Evolutionary conservation across 257 asterid species (phyloP).

Genomic region (Solanum stenotomum): DNA sequence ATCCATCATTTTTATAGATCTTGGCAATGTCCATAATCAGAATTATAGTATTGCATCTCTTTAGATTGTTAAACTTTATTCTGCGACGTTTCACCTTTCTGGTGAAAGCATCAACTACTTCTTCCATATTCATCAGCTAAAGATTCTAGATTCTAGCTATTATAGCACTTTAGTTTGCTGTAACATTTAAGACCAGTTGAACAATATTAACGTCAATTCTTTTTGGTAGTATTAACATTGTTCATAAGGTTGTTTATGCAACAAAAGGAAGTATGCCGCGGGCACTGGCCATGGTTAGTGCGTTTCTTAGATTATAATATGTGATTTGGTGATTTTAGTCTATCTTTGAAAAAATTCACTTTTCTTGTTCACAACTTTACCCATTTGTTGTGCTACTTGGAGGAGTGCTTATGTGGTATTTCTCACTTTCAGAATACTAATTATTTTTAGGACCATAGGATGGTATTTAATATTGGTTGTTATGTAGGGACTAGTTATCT

Average conservation of each 20-base stretch:
- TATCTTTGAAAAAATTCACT: not conserved
- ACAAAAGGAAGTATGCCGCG: constrained; percentile 73
- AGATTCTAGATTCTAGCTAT: not conserved
- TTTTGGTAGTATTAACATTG: constrained; percentile 54
- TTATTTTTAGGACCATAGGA: not conserved
- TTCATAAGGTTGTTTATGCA: constrained; percentile 57
- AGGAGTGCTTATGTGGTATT: constrained; percentile 71
- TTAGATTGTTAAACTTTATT: not conserved
- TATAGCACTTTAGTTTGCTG: not conserved
- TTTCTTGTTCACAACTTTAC: constrained; percentile 45
- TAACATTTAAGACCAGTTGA: constrained; percentile 2
- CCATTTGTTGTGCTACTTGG: constrained; percentile 65
- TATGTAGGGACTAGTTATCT: constrained; percentile 72
- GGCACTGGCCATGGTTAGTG: constrained; percentile 77
- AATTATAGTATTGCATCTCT: not conserved
- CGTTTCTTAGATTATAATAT: not conserved
- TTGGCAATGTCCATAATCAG: not conserved
- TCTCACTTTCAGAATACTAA: constrained; percentile 8
- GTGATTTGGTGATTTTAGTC: not conserved
- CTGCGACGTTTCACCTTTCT: not conserved
- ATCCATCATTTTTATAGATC: not conserved
- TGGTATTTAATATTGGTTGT: not conserved
- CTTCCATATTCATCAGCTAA: not conserved
- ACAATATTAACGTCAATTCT: not conserved
- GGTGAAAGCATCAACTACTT: not conserved